Evolutionary conservation across 148 eudicot species (phyloP), one percentile per base, ranked within the genome.

Genomic region (Vaccinium myrtillus): DNA sequence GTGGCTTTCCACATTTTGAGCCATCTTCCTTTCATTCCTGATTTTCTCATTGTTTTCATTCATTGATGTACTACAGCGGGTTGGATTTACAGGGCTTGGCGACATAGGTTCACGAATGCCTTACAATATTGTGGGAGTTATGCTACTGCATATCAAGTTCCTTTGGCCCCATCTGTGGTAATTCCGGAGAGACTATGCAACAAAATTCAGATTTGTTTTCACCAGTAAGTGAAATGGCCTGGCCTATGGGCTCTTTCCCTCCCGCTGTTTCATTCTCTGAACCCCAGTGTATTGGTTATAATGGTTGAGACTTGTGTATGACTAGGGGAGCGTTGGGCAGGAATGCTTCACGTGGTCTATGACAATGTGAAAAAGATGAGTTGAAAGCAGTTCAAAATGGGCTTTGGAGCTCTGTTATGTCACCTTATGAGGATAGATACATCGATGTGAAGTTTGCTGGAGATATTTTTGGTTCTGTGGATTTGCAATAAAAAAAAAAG

Each of bases 101-200:
- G 94, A 94, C 87, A 96, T 96, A 98, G 99, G 99, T 88, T 92
- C 97, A 9, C 91, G 90, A 71, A 96, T 96, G 99, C 97, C 98
- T 25, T 84, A 85, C 87, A 96, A 94, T 87, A 30, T 30, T 30
- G 32, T 83, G 88, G 92, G 87, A 92, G 89, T 81, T 96, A 93
- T 84, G 91, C 95, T 39, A 93, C 90, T 86, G 89, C 94, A 54
- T 85, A 87, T 78, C 89, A 90, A 74, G 87, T 95, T 82, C 89
- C 91, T 36, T 83, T 92, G 91, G 96, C 88, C 58, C 98, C 98
- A 70, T 94, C 99, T 25, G 97, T 85, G 36, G 93, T 89, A 69
- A 96, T 95, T 82, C 95, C 95, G 30, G 98, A 95, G 82, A 93
- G 75, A 88, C 87, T 91, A 50, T 92, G 91, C 85, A 91, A 78